phyloP scores from a whole-genome alignment of 192 early-diverging fungal species.

The Pecoramyces ruminantium region DNA sequence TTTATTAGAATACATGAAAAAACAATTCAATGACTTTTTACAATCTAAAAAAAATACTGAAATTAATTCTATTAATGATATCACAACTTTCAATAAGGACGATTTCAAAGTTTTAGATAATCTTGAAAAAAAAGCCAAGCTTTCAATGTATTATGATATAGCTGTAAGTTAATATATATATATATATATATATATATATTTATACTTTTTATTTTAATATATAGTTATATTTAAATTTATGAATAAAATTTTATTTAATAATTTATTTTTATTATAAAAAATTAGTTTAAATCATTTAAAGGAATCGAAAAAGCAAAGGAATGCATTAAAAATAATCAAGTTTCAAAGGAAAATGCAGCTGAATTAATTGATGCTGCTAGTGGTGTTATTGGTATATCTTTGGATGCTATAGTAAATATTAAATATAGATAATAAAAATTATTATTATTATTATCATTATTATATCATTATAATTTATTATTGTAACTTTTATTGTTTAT shows the following conservation, averaged over 20 bases:
- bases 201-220: too few species aligned
- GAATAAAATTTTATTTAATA: too few species aligned
- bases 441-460: too few species aligned
- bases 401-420: not conserved
- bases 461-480: too few species aligned
- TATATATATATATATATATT: too few species aligned
- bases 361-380: not conserved
- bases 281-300: not conserved
- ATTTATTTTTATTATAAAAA: too few species aligned
- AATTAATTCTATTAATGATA: not conserved
- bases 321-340: not conserved
- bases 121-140: not conserved
- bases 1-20: not conserved
- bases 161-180: not conserved
- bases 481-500: too few species aligned
- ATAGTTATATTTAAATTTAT: too few species aligned
- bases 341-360: not conserved
- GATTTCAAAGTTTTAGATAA: not conserved
- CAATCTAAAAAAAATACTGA: not conserved
- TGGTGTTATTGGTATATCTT: not conserved
- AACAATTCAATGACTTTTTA: not conserved
- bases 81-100: not conserved
- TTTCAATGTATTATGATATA: not conserved
- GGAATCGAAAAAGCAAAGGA: not conserved
- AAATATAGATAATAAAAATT: too few species aligned